Evolutionary conservation across 768 basidiomycete genomes (phyloP).

Genomic region (Kwoniella mangroviensis): DNA sequence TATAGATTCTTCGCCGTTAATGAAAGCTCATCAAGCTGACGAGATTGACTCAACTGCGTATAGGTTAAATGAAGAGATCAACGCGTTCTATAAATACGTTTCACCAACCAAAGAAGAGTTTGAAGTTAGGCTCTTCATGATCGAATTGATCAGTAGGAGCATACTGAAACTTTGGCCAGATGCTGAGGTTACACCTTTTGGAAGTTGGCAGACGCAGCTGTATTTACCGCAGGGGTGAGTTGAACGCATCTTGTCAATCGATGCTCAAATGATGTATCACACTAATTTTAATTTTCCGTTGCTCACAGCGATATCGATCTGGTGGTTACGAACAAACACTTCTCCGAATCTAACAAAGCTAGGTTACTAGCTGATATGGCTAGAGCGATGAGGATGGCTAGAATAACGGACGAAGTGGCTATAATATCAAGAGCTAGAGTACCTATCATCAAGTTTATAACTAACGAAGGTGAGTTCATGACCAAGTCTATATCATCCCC

Average conservation of each 20-base stretch:
- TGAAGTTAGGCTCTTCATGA: conserved; percentile 75
- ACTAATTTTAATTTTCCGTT: not conserved
- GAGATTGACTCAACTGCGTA: not conserved
- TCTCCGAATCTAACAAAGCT: conserved; percentile 71
- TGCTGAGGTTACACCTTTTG: conserved; percentile 82
- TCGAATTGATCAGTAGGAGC: conserved; percentile 70
- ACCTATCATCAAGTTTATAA: conserved; percentile 94
- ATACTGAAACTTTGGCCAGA: conserved; percentile 74
- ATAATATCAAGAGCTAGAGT: conserved; percentile 93
- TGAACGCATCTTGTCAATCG: not conserved
- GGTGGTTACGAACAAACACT: conserved; percentile 77
- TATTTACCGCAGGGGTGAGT: conserved; percentile 90
- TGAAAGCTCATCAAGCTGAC: conserved; percentile 6
- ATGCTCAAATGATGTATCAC: not conserved
- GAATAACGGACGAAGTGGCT: conserved; percentile 77
- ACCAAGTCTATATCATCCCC: conserved; percentile 1
- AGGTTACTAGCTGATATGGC: conserved; percentile 73
- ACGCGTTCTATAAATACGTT: conserved; percentile 83
- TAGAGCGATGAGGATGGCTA: conserved; percentile 71
- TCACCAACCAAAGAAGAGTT: conserved; percentile 84
- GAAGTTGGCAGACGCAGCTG: conserved; percentile 88
- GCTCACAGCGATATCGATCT: conserved; percentile 84
- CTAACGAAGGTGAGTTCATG: conserved; percentile 64
- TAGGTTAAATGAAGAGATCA: conserved; percentile 81
- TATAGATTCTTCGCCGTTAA: not conserved